Conservation (phyloP, 2,329 filamentous ascomycete species). For the Beauveria rudraprayagi region DNA sequence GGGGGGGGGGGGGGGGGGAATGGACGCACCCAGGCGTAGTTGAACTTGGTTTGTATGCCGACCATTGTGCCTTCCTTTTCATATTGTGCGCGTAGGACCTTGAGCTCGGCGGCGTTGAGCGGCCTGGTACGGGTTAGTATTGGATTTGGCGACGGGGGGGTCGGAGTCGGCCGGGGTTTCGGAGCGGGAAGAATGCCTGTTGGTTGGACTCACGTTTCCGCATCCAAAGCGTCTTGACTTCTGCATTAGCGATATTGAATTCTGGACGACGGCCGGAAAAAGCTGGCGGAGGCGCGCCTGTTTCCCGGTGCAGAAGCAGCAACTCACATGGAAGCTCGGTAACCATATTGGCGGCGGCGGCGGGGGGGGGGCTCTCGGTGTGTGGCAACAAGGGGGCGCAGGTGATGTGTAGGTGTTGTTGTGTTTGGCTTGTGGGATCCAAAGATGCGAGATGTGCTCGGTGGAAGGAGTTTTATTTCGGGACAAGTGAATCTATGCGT, state of each 20-base stretch:
- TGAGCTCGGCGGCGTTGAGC: slow-evolving; percentile 82
- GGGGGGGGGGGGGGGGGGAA: background rate
- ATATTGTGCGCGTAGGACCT: slow-evolving; percentile 87
- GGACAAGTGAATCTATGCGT: background rate
- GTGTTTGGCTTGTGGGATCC: no score
- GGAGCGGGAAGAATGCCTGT: background rate
- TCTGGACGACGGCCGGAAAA: background rate
- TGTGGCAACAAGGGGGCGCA: background rate
- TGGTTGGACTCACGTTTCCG: slow-evolving; percentile 64
- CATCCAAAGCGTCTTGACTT: slow-evolving; percentile 87
- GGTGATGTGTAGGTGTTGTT: no score
- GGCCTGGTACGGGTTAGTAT: slow-evolving; percentile 46
- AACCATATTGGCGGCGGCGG: slow-evolving; percentile 30
- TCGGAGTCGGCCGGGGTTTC: background rate
- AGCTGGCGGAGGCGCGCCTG: background rate
- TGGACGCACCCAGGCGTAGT: slow-evolving; percentile 84
- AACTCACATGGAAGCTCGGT: slow-evolving; percentile 41
- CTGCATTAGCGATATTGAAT: background rate
- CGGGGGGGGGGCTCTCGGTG: background rate
- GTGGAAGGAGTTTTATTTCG: no score
- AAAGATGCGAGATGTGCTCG: no score
- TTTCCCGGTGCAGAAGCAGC: background rate
- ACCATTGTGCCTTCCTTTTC: slow-evolving; percentile 97
- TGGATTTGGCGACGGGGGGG: background rate
- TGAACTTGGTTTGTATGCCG: slow-evolving; percentile 97